These are phyloP conservation scores for Citrus unshiu DNA, from an alignment of 345 rosid species.

Conservation along the genomic window DNA sequence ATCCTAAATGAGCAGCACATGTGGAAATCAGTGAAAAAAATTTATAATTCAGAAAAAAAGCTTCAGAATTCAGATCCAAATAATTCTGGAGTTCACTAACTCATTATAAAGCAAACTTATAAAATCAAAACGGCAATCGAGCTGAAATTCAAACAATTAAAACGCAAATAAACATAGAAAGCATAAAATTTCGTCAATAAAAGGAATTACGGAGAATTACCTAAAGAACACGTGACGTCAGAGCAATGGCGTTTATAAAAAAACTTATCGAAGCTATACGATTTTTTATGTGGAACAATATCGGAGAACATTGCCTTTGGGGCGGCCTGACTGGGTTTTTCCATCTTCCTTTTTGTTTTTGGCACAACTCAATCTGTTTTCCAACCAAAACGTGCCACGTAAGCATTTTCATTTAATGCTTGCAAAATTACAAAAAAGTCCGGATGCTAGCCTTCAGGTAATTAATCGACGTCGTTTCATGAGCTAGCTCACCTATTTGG, in stretches of 20 bases:
- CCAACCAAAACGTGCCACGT: constrained; percentile 4
- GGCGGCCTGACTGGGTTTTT: not conserved
- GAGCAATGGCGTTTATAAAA: not conserved
- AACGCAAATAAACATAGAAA: not conserved
- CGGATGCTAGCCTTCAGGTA: not conserved
- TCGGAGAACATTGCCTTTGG: not conserved
- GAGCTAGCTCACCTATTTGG: too few relatives aligned
- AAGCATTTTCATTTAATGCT: too few relatives aligned
- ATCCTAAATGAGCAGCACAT: not conserved
- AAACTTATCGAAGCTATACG: not conserved
- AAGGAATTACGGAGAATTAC: not conserved
- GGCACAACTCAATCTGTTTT: not conserved
- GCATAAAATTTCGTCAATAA: not conserved
- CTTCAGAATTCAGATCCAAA: constrained; percentile 8
- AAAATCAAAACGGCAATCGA: not conserved
- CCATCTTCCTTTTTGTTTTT: not conserved
- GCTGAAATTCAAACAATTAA: not conserved
- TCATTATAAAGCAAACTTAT: not conserved
- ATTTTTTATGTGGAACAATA: not conserved
- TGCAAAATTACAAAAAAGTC: not conserved
- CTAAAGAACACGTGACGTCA: not conserved
- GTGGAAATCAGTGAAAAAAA: not conserved
- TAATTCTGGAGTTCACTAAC: not conserved
- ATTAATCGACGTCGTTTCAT: not conserved
- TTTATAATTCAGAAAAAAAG: not conserved